Conservation (phyloP, 768 basidiomycete genomes). For the Mycena olivaceomarginata region DNA sequence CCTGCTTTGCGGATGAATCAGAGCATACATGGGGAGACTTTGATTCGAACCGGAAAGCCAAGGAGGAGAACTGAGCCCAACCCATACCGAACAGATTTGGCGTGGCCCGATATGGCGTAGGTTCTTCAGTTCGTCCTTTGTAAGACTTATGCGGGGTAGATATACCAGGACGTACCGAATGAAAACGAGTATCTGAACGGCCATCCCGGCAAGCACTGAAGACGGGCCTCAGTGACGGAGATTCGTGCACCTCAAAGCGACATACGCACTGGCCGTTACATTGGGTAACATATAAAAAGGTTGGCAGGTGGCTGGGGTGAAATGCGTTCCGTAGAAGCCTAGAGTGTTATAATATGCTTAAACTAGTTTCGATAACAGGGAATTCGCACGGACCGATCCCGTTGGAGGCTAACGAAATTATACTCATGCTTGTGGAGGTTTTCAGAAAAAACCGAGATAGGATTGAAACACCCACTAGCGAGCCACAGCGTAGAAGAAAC, state of each 20-base stretch:
- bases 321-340: conserved; percentile 27
- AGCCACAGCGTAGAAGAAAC: conserved; percentile 39
- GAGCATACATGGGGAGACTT: not conserved
- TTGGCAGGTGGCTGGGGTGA: conserved; percentile 13
- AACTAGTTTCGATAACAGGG: not conserved
- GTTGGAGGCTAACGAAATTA: conserved; percentile 36
- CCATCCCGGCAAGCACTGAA: conserved; percentile 36
- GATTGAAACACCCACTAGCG: conserved; percentile 28
- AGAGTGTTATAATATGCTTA: not conserved
- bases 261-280: conserved; percentile 31
- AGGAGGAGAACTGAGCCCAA: conserved; percentile 23
- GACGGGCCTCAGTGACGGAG: not conserved
- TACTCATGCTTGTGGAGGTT: conserved; percentile 13
- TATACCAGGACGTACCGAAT: conserved; percentile 20
- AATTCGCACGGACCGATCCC: conserved; percentile 30
- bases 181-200: conserved; percentile 31
- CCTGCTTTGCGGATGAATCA: conserved; percentile 11
- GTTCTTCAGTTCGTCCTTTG: conserved; percentile 9
- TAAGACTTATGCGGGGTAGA: not conserved
- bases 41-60: conserved; percentile 19
- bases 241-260: not conserved
- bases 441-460: conserved; percentile 3
- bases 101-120: conserved; percentile 36
- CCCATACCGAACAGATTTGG: conserved; percentile 9
- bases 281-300: conserved; percentile 36